Evolutionary conservation across 2,329 filamentous ascomycete species (phyloP).

Genomic region (Fusarium sp.): DNA sequence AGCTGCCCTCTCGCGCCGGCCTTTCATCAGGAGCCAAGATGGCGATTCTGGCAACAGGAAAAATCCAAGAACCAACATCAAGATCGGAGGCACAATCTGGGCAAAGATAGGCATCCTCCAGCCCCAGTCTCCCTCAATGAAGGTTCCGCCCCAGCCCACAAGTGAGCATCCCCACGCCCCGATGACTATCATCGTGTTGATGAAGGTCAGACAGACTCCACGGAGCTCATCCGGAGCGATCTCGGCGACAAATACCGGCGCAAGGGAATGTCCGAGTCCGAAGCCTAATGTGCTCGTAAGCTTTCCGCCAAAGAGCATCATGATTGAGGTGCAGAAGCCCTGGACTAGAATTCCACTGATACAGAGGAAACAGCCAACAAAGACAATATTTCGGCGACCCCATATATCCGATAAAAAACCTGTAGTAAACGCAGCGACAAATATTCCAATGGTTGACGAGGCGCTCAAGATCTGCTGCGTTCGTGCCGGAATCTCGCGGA

Average conservation of each 20-base stretch:
- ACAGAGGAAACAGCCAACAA: conserved; percentile 36
- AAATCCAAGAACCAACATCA: conserved; percentile 46
- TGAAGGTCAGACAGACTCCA: conserved; percentile 40
- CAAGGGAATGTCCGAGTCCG: conserved; percentile 46
- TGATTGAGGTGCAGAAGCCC: conserved; percentile 38
- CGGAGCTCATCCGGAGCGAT: conserved; percentile 46
- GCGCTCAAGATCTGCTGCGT: conserved; percentile 48
- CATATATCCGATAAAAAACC: conserved; percentile 42
- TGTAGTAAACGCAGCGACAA: conserved; percentile 44
- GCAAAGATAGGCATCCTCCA: conserved; percentile 61
- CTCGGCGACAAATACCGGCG: conserved; percentile 48
- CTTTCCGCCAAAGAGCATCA: conserved; percentile 46
- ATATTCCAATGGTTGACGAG: conserved; percentile 44
- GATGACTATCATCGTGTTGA: conserved; percentile 49
- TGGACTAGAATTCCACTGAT: conserved; percentile 42
- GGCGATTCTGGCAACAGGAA: conserved; percentile 57
- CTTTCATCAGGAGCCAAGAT: conserved; percentile 57
- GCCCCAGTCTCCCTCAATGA: conserved; percentile 34
- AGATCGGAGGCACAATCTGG: conserved; percentile 56
- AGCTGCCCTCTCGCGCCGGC: conserved; percentile 50
- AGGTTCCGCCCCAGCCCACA: conserved; percentile 32
- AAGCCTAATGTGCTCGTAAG: conserved; percentile 44
- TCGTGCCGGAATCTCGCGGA: conserved; percentile 33
- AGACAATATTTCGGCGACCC: conserved; percentile 41
- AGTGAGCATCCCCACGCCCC: conserved; percentile 44